phyloP scores from a whole-genome alignment of 169 alveolate genomes.

The Miamiensis avidus region DNA sequence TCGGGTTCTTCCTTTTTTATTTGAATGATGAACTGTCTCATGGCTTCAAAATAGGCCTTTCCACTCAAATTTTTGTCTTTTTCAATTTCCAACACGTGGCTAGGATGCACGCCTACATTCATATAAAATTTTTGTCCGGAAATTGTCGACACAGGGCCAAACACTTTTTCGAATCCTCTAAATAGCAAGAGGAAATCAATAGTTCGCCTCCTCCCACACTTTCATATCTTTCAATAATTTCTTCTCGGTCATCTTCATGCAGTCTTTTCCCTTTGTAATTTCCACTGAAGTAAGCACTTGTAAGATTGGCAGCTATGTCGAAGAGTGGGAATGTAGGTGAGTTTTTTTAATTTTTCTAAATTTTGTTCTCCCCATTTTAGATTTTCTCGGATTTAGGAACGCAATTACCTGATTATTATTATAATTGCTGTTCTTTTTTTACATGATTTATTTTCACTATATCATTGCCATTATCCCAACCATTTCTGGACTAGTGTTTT shows the following conservation, averaged over 20 bases:
- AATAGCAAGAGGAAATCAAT: constrained; percentile 73
- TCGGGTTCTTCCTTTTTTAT: too few species aligned
- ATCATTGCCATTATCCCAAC: too few species aligned
- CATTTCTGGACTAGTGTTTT: too few species aligned
- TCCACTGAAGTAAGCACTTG: background rate
- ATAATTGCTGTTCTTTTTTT: too few species aligned
- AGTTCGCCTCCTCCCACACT: constrained; percentile 74
- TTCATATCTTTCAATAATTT: constrained; percentile 76
- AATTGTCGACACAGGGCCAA: constrained; percentile 50
- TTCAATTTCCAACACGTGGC: constrained; percentile 65
- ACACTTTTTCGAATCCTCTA: constrained; percentile 63
- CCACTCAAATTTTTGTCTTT: constrained; percentile 6
- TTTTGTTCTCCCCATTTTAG: too few species aligned
- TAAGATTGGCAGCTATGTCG: constrained; percentile 7
- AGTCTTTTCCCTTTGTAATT: constrained; percentile 4
- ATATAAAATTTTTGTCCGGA: constrained; percentile 60
- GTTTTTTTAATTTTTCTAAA: too few species aligned
- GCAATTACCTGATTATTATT: too few species aligned
- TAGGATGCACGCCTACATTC: constrained; percentile 87
- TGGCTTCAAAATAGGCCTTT: constrained; percentile 5
- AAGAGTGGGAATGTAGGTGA: too few species aligned
- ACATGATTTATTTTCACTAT: too few species aligned
- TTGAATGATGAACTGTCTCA: too few species aligned
- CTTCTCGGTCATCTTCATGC: constrained; percentile 93
- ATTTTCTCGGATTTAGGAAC: too few species aligned